These are phyloP conservation scores for Boletus huronensis DNA, from an alignment of 768 basidiomycete genomes.

Conservation along the genomic window DNA sequence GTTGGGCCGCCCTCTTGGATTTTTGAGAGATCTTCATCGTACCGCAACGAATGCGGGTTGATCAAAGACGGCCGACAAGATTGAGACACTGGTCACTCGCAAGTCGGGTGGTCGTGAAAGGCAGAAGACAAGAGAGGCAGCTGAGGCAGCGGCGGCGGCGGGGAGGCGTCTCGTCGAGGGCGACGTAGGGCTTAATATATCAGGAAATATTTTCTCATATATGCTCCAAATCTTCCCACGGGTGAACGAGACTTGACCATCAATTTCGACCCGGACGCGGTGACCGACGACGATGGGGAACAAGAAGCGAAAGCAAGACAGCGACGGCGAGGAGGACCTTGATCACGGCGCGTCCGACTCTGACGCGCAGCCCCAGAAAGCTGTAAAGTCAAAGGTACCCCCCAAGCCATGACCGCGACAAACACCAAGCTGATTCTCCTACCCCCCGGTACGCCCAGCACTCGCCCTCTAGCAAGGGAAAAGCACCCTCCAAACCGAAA, in stretches of 20 bases:
- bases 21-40: conserved; percentile 86
- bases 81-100: neutral
- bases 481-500: conserved; percentile 11
- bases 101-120: conserved; percentile 7
- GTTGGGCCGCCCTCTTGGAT: conserved; percentile 76
- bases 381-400: conserved; percentile 14
- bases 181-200: conserved; percentile 31
- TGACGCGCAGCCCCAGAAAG: conserved; percentile 8
- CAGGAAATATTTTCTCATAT: conserved; percentile 29
- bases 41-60: conserved; percentile 48
- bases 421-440: neutral
- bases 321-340: conserved; percentile 1
- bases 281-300: neutral
- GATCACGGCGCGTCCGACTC: conserved; percentile 15
- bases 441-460: neutral
- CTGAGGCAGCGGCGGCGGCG: neutral
- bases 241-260: neutral
- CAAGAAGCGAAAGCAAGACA: neutral
- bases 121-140: conserved; percentile 11
- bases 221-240: neutral
- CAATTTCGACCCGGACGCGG: no score
- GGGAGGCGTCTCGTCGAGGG: conserved; percentile 13
- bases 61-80: conserved; percentile 10
- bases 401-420: neutral
- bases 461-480: conserved; percentile 3